phyloP scores from a whole-genome alignment of 352 stramenopile genomes.

The Phytophthora boehmeriae region DNA sequence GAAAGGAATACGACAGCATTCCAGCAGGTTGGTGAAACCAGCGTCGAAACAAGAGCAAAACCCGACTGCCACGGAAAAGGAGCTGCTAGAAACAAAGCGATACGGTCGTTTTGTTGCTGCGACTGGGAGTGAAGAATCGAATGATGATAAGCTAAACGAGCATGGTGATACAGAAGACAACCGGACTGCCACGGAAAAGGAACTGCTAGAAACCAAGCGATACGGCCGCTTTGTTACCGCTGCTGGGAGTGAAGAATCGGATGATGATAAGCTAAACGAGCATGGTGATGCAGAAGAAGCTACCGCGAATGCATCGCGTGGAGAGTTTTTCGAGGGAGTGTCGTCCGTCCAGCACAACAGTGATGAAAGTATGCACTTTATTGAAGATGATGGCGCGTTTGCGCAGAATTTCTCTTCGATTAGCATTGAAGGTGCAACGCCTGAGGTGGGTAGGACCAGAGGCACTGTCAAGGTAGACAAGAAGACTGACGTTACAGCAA shows the following conservation, averaged over 20 bases:
- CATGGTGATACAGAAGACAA: slow-evolving; percentile 6
- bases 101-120: slow-evolving; percentile 48
- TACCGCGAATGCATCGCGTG: neutral
- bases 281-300: neutral
- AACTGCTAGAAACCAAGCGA: slow-evolving; percentile 42
- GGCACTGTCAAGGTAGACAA: slow-evolving; percentile 17
- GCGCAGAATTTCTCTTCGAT: slow-evolving; percentile 53
- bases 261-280: slow-evolving; percentile 7
- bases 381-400: slow-evolving; percentile 56
- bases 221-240: slow-evolving; percentile 47
- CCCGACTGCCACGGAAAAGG: slow-evolving; percentile 12
- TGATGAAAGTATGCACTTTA: slow-evolving; percentile 63
- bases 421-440: slow-evolving; percentile 36
- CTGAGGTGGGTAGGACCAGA: neutral
- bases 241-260: slow-evolving; percentile 7
- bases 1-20: neutral
- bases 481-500: neutral
- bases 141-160: slow-evolving; percentile 7
- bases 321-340: slow-evolving; percentile 64
- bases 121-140: slow-evolving; percentile 6
- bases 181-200: slow-evolving; percentile 12
- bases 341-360: slow-evolving; percentile 72
- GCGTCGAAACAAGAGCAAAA: neutral
- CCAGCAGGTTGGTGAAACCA: slow-evolving; percentile 1
- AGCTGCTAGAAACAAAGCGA: slow-evolving; percentile 42